Base-by-base conservation (phyloP, 1,284 basidiomycete genomes). In the Fomitopsis betulina region DNA sequence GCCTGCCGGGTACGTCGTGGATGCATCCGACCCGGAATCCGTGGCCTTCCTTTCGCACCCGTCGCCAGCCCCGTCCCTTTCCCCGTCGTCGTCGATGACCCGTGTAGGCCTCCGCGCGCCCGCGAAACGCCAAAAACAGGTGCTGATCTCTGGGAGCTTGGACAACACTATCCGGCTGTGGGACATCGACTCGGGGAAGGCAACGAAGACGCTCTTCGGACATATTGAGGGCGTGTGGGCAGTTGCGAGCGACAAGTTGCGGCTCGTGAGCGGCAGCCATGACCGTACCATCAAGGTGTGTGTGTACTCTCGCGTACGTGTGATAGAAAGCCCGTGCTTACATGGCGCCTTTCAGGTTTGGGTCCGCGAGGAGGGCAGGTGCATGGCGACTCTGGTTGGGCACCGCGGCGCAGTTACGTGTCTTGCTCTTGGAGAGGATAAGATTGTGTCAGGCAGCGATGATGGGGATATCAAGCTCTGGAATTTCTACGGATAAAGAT, bases 211-310 rank as follows among this genome's bases (percentile, higher is more conserved):
- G 35, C 81, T 97, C 58, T 99, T 99, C 71, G 97, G 96, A 0
- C 95, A 97, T 71, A 93, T 95, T 63, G 94, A 97, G 69, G 97
- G 97, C 57, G 94, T 99, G 8, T 99, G 96, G 96, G 86, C 87
- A 13, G 88, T 99, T 33, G 94, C 93, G 53, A 89, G 91, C 62
- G 95, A 99, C 74, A 93, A 94, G 69, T 79, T 98, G 66, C 82
- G 97, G 55, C 80, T 99, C 54, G 95, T 95, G 13, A 94, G 91
- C 56, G 95, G 88, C 5, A 94, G 91, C 65, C 95, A 98, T 72
- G 94, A 96, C 73, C 83, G 93, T 27, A 95, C 94, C 33, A 89
- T 96, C 78, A 94, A 94, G 81, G 92, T 91, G 64, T 61, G 75
- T 70, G 56, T 50, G 58, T 21, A 1, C 42, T 25, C 54, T 59